Evolutionary conservation across 2,329 filamentous ascomycete species (phyloP).

Genomic region (Dryadomyces quercivorus): DNA sequence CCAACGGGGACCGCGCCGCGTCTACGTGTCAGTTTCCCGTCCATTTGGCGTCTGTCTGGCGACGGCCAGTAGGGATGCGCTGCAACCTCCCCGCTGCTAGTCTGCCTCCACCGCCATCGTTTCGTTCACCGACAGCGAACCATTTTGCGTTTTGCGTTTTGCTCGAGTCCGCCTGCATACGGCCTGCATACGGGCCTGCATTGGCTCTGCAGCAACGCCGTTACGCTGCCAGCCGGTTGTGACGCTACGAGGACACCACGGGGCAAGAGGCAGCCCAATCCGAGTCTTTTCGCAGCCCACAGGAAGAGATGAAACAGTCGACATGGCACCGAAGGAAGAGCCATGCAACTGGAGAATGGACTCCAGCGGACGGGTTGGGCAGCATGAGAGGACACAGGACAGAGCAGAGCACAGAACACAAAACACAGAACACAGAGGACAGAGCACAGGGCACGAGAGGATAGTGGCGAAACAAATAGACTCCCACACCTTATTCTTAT

Average conservation of each 20-base stretch:
- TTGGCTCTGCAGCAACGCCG: not conserved
- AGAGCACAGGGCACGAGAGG: too few species aligned
- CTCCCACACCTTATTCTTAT: too few species aligned
- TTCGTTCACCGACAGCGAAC: constrained; percentile 18
- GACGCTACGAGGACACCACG: too few species aligned
- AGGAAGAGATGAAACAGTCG: constrained; percentile 6
- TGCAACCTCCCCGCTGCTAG: constrained; percentile 1
- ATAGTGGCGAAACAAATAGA: too few species aligned
- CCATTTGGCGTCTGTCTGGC: constrained; percentile 12
- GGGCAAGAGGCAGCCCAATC: not conserved
- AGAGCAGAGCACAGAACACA: too few species aligned
- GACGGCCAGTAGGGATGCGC: constrained; percentile 6
- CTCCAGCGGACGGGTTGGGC: too few species aligned
- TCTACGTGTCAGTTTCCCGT: constrained; percentile 16
- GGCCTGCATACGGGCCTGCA: not conserved
- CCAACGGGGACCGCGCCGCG: constrained; percentile 9
- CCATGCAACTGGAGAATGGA: too few species aligned
- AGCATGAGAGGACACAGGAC: too few species aligned
- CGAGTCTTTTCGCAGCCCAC: constrained; percentile 7
- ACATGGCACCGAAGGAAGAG: not conserved
- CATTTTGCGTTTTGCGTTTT: constrained; percentile 11
- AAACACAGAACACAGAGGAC: too few species aligned
- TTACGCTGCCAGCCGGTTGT: not conserved
- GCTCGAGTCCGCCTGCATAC: not conserved
- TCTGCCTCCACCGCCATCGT: not conserved